These are phyloP conservation scores for Lentithecium fluviatile DNA, from an alignment of 495 filamentous ascomycete genomes.

Conservation along the genomic window DNA sequence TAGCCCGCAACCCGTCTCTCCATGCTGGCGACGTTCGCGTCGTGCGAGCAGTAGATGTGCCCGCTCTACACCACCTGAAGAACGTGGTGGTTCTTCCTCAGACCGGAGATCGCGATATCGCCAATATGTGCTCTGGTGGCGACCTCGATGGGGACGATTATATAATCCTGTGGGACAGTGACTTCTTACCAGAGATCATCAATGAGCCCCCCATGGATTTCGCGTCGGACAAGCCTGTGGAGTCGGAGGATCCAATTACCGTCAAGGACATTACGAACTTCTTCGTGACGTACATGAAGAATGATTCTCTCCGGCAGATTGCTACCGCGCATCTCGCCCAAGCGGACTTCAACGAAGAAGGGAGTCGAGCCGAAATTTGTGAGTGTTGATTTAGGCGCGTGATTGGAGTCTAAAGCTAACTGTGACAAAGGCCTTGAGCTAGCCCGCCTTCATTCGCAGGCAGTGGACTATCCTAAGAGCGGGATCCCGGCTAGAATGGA, in stretches of 20 bases:
- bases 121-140: conserved; percentile 93
- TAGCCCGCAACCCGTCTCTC: conserved; percentile 90
- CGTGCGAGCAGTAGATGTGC: conserved; percentile 77
- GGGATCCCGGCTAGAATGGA: conserved; percentile 71
- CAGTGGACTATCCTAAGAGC: conserved; percentile 93
- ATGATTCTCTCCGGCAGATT: conserved; percentile 75
- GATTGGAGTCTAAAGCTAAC: conserved; percentile 1
- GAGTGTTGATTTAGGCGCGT: conserved; percentile 19
- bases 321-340: conserved; percentile 80
- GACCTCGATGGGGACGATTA: conserved; percentile 97
- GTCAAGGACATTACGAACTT: conserved; percentile 73
- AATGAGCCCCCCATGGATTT: conserved; percentile 76
- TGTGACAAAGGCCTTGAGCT: conserved; percentile 56
- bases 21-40: conserved; percentile 92
- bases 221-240: conserved; percentile 50
- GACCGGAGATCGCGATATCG: conserved; percentile 77
- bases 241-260: conserved; percentile 57
- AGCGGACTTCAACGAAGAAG: conserved; percentile 61
- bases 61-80: conserved; percentile 67
- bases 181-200: conserved; percentile 68
- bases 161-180: conserved; percentile 86
- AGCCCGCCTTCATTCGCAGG: conserved; percentile 79
- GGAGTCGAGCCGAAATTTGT: conserved; percentile 70
- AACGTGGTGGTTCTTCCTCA: conserved; percentile 87
- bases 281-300: conserved; percentile 93